Conservation (phyloP, 495 filamentous ascomycete species). For the Aspergillus panamensis region DNA sequence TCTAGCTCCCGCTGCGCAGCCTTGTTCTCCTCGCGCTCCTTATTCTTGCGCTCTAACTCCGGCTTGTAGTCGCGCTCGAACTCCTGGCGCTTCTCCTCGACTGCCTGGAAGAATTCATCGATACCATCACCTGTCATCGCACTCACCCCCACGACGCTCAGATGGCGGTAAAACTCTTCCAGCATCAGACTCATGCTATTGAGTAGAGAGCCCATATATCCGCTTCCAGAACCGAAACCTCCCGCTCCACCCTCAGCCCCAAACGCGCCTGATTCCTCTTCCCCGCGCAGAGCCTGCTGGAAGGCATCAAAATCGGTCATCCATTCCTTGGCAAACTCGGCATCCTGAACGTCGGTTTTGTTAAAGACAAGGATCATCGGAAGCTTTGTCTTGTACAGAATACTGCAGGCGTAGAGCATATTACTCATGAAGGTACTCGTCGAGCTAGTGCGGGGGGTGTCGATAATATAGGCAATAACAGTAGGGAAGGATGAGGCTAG, state of each 20-base stretch:
- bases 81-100: slow-evolving; percentile 80
- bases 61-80: slow-evolving; percentile 90
- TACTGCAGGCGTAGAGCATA: slow-evolving; percentile 98
- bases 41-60: slow-evolving; percentile 75
- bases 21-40: slow-evolving; percentile 72
- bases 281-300: slow-evolving; percentile 74
- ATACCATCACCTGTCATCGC: slow-evolving; percentile 90
- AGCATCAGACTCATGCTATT: slow-evolving; percentile 98
- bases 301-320: slow-evolving; percentile 99
- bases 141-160: slow-evolving; percentile 88
- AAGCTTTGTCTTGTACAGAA: slow-evolving; percentile 95
- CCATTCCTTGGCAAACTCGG: slow-evolving; percentile 93
- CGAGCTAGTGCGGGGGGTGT: slow-evolving; percentile 87
- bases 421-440: slow-evolving; percentile 99
- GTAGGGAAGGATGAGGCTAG: slow-evolving; percentile 92
- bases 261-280: slow-evolving; percentile 75
- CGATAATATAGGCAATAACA: slow-evolving; percentile 94
- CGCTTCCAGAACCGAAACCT: slow-evolving; percentile 67
- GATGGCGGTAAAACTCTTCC: slow-evolving; percentile 93
- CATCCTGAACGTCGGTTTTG: slow-evolving; percentile 92
- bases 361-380: slow-evolving; percentile 99
- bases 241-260: slow-evolving; percentile 64
- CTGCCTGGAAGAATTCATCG: slow-evolving; percentile 87
- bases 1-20: slow-evolving; percentile 68
- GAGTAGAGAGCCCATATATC: slow-evolving; percentile 94